Conservation (phyloP, 208 protist genomes). For the Histomonas meleagridis region DNA sequence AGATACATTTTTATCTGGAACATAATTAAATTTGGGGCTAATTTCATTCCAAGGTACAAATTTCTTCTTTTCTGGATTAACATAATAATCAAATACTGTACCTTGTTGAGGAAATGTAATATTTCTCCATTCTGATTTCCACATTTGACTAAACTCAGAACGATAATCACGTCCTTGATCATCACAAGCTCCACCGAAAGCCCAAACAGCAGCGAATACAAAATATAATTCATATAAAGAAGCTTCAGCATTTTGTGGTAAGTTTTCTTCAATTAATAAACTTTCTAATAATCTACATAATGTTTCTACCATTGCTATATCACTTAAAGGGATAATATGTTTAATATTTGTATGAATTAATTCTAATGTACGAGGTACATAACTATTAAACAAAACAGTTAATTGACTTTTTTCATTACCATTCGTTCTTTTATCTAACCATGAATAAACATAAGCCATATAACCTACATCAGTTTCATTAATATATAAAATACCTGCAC, state of each 20-base stretch:
- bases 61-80: slow-evolving; percentile 65
- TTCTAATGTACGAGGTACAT: slow-evolving; percentile 75
- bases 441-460: slow-evolving; percentile 72
- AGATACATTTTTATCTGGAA: background rate
- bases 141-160: slow-evolving; percentile 69
- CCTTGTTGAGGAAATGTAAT: background rate
- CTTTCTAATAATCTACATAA: slow-evolving; percentile 82
- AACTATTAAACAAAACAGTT: slow-evolving; percentile 86
- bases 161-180: slow-evolving; percentile 69
- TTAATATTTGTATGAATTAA: slow-evolving; percentile 67
- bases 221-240: slow-evolving; percentile 88
- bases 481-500: slow-evolving; percentile 88
- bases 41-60: slow-evolving; percentile 24
- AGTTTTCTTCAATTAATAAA: slow-evolving; percentile 54
- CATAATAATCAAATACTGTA: slow-evolving; percentile 83
- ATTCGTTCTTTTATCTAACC: slow-evolving; percentile 43
- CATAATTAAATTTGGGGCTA: background rate
- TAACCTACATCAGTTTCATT: slow-evolving; percentile 89
- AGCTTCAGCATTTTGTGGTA: slow-evolving; percentile 49
- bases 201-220: slow-evolving; percentile 86
- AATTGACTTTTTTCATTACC: slow-evolving; percentile 61
- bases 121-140: slow-evolving; percentile 10
- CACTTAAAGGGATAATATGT: slow-evolving; percentile 60
- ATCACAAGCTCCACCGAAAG: slow-evolving; percentile 78
- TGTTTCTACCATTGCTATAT: slow-evolving; percentile 84